Evolutionary conservation across 2,329 filamentous ascomycete genomes (phyloP).

Genomic region (Fusarium sp.): DNA sequence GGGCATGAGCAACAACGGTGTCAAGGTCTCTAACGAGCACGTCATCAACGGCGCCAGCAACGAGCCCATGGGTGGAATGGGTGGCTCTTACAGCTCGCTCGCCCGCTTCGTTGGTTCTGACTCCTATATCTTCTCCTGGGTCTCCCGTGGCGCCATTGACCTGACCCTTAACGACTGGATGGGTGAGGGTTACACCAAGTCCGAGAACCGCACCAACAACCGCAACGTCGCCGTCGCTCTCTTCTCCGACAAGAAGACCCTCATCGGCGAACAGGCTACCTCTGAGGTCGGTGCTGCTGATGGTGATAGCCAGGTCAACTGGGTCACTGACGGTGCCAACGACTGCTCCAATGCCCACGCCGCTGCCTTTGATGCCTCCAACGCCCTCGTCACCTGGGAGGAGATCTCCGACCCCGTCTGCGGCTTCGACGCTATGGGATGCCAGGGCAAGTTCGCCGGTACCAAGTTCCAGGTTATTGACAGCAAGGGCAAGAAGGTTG

Average conservation of each 20-base stretch:
- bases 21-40: slow-evolving; percentile 76
- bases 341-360: slow-evolving; percentile 74
- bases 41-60: slow-evolving; percentile 72
- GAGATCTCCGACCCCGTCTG: slow-evolving; percentile 71
- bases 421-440: slow-evolving; percentile 72
- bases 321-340: slow-evolving; percentile 66
- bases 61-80: slow-evolving; percentile 75
- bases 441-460: slow-evolving; percentile 71
- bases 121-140: slow-evolving; percentile 75
- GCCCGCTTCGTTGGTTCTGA: slow-evolving; percentile 67
- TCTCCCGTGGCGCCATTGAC: slow-evolving; percentile 71
- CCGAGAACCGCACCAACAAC: slow-evolving; percentile 68
- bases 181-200: slow-evolving; percentile 68
- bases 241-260: slow-evolving; percentile 71
- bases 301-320: slow-evolving; percentile 73
- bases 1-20: slow-evolving; percentile 66
- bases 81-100: slow-evolving; percentile 73
- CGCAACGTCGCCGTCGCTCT: slow-evolving; percentile 73
- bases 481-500: slow-evolving; percentile 66
- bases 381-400: slow-evolving; percentile 73
- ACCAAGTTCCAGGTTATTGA: slow-evolving; percentile 73
- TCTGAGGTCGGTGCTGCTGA: slow-evolving; percentile 66
- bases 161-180: slow-evolving; percentile 71
- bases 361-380: slow-evolving; percentile 66
- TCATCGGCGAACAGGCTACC: slow-evolving; percentile 67